Evolutionary conservation across 305 asterid species (phyloP).

Genomic region (Rubia balearica): DNA sequence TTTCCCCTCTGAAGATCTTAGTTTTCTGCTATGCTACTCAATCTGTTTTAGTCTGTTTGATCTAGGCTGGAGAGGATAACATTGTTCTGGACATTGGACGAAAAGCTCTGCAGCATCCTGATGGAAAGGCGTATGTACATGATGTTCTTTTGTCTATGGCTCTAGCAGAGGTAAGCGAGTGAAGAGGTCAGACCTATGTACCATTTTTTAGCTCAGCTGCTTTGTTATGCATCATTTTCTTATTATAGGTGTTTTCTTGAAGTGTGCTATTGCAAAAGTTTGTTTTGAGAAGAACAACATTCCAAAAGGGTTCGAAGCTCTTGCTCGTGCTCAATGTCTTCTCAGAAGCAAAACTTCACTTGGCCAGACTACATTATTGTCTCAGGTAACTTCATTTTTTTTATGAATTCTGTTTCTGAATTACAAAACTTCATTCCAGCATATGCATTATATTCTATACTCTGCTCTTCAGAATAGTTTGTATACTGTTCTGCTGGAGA

Average conservation of each 20-base stretch:
- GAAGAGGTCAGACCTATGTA: conserved; percentile 37
- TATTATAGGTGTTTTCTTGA: conserved; percentile 74
- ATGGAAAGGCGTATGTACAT: conserved; percentile 74
- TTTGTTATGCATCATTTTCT: conserved; percentile 69
- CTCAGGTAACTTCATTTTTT: conserved; percentile 56
- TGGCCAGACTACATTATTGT: conserved; percentile 74
- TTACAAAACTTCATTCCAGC: not conserved
- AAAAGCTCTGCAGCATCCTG: conserved; percentile 71
- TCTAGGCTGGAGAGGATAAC: conserved; percentile 91
- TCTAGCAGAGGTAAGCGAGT: conserved; percentile 84
- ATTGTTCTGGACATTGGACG: conserved; percentile 88
- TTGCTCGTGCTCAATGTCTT: conserved; percentile 94
- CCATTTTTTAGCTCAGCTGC: conserved; percentile 34
- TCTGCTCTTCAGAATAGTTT: not conserved
- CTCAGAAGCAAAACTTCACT: conserved; percentile 85
- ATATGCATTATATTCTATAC: not conserved
- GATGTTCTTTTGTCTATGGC: conserved; percentile 96
- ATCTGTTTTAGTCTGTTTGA: conserved; percentile 21
- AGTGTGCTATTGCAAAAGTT: conserved; percentile 92
- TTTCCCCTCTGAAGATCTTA: not conserved
- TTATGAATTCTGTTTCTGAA: not conserved
- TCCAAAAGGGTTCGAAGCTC: conserved; percentile 98
- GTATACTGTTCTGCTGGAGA: not conserved
- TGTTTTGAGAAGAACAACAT: conserved; percentile 87
- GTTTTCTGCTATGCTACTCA: conserved; percentile 21